Conservation (phyloP, 192 early-diverging fungal genomes). For the Chytriomyces sp. region DNA sequence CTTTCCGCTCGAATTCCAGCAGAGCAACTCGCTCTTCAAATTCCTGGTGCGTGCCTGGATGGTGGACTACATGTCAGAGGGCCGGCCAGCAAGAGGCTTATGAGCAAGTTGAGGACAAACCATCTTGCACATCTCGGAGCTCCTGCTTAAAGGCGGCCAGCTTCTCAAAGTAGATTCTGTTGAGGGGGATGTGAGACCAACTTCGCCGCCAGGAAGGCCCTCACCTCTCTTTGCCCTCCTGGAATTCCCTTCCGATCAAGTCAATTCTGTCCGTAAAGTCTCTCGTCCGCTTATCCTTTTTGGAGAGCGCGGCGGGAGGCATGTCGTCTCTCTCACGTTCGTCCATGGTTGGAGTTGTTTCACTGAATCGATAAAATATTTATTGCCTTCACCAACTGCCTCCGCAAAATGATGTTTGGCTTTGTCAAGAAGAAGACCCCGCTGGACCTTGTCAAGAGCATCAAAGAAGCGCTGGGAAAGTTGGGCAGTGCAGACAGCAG, state of each 20-base stretch:
- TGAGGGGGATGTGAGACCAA: not conserved
- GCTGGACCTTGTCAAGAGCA: conserved; percentile 84
- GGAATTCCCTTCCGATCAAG: conserved; percentile 64
- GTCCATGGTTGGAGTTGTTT: not conserved
- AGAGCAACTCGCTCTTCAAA: conserved; percentile 68
- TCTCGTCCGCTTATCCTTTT: conserved; percentile 60
- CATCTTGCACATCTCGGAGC: conserved; percentile 37
- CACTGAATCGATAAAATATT: too few relatives aligned
- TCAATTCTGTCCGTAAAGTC: conserved; percentile 63
- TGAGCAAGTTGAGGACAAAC: not conserved
- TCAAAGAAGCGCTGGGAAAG: conserved; percentile 82
- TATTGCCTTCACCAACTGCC: not conserved
- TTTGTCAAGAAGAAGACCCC: conserved; percentile 55
- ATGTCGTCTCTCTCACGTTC: not conserved
- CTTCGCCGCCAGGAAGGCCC: not conserved
- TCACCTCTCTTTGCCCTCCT: conserved; percentile 66
- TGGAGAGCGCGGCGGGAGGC: conserved; percentile 26
- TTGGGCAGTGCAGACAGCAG: conserved; percentile 70
- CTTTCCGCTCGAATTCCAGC: conserved; percentile 64
- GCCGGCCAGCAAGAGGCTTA: not conserved
- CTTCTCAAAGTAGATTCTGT: conserved; percentile 42
- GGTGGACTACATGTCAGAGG: conserved; percentile 3
- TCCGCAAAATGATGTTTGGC: conserved; percentile 25
- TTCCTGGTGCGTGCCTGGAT: conserved; percentile 66
- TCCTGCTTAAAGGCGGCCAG: conserved; percentile 41